Conservation (phyloP, 192 early-diverging fungal genomes). For the Podochytrium sp. region DNA sequence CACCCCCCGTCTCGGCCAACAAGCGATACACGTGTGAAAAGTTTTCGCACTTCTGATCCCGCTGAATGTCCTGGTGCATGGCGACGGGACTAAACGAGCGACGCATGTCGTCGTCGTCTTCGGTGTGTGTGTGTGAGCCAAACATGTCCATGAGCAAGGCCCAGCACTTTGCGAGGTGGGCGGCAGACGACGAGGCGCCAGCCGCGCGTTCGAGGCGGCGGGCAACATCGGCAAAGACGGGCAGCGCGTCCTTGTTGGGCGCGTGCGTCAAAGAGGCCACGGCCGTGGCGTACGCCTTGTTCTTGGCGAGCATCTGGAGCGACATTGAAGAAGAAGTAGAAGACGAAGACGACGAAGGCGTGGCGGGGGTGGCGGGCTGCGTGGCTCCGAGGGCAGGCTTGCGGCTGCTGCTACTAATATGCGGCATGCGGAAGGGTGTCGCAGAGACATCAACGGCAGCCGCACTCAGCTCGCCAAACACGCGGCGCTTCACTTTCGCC, state of each 20-base stretch:
- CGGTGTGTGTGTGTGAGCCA: not conserved
- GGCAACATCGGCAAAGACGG: not conserved
- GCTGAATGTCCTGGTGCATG: not conserved
- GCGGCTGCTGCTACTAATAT: too few relatives aligned
- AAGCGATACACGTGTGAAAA: not conserved
- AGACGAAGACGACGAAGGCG: not conserved
- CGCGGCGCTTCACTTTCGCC: conserved; percentile 70
- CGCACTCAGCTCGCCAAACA: conserved; percentile 70
- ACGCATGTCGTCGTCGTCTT: not conserved
- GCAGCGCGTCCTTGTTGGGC: not conserved
- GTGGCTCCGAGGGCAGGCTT: not conserved
- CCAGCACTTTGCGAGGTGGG: conserved; percentile 41
- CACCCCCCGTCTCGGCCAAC: not conserved
- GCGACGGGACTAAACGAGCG: not conserved
- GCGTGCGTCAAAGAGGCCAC: not conserved
- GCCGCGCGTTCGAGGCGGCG: not conserved
- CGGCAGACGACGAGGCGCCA: not conserved
- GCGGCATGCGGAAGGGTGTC: not conserved
- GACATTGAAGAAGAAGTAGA: not conserved
- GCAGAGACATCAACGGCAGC: not conserved
- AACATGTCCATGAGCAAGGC: conserved; percentile 31
- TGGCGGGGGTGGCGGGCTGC: not conserved
- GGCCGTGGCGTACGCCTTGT: conserved; percentile 10
- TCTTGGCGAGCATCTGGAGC: conserved; percentile 23
- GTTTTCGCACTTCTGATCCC: not conserved